Base-by-base conservation (phyloP, 805 yeast species). In the Lipomyces orientalis region DNA sequence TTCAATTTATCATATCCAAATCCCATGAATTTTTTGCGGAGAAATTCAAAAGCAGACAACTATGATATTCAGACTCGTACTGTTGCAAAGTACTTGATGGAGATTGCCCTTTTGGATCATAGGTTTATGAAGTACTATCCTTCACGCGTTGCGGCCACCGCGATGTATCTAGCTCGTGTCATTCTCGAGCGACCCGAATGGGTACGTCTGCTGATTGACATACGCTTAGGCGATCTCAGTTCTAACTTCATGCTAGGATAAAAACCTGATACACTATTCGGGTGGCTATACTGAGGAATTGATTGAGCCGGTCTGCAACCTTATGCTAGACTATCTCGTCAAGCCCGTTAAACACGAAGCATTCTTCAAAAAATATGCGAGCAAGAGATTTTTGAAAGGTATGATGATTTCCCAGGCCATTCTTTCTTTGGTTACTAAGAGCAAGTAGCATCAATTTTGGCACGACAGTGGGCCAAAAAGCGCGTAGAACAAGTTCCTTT, bases 1-100 rank as follows among this genome's bases (percentile, higher is more conserved):
- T 94, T 93, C 79, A 97, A 94, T 78, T 87, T 94, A 86, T 97
- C 97, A 29, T 94, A 93, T 91, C 98, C 98, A 1, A 98, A 98
- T 22, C 99, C 99, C 66, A 92, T 94, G 97, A 90, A 97, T 54
- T 94, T 93, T 75, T 82, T 94, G 71, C 86, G 98, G 78, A 87
- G 98, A 74, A 91, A 93, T 5, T 90, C 97, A 66, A 94, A 94
- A 81, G 98, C 98, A 10, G 99, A 94, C 79, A 95, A 92, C 76
- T 94, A 94, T 78, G 98, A 94, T 77, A 88, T 90, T 75, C 97
- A 93, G 78, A 90, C 96, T 3, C 85, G 99, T 76, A 93, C 98
- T 0, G 83, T 95, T 72, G 97, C 98, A 51, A 94, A 94, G 79
- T 94, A 94, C 78, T 86, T 94, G 73, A 82, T 94, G 74, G 99